Base-by-base conservation (phyloP, 768 basidiomycete species). In the Lyophyllum semitale region DNA sequence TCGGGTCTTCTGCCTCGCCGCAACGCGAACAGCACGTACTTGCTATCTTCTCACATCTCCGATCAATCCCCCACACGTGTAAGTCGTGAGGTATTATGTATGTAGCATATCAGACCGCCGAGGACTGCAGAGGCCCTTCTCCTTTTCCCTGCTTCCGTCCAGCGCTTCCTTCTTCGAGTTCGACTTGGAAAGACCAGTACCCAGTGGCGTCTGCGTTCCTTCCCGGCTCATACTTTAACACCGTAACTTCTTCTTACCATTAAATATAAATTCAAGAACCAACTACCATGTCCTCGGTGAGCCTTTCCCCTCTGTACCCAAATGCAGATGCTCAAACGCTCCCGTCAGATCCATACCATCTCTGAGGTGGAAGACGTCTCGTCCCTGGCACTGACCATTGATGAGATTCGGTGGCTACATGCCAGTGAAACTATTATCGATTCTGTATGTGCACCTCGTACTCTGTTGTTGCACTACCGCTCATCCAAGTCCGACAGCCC, bases 361-460 rank as follows among this genome's bases (percentile, higher is more conserved):
- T 63, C 22, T 27, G 32, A 55, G 65, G 66, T 64, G 71, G 68
- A 68, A 54, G 66, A 63, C 51, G 54, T 63, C 45, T 69, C 64
- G 40, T 67, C 73, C 50, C 61, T 60, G 37, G 64, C 70, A 49
- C 67, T 77, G 54, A 74, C 75, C 52, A 68, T 72, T 53, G 81
- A 81, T 58, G 81, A 81, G 64, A 68, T 80, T 48, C 69, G 76
- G 22, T 82, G 81, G 81, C 70, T 82, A 18, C 72, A 76, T 45
- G 79, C 78, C 25, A 77, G 73, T 38, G 64, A 66, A 45, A 55
- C 54, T 20, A 58, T 55, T 4, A 27, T 57, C 15, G 56, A 61
- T 22, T 54, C 60, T 30, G 60, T 56, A 54, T 33, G 54, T 48
- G 2, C 18, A 22, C 8, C 29, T 27, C 18, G 13, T 22, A 9